phyloP scores from a whole-genome alignment of 2,329 filamentous ascomycete species.

The Fusarium sp. region DNA sequence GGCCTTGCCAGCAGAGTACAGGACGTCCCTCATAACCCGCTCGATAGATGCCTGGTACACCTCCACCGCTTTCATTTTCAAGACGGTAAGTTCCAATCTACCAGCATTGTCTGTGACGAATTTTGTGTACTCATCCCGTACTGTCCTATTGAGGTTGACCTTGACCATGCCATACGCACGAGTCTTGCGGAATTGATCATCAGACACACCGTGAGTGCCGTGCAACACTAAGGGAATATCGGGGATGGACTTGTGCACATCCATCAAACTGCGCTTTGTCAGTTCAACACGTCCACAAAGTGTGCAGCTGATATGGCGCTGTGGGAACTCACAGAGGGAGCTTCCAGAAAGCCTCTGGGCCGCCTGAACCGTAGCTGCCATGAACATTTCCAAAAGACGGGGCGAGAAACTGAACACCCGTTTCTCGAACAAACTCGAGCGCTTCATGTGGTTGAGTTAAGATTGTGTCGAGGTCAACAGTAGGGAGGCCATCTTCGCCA shows the following conservation, averaged over 20 bases:
- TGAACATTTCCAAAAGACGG: slow-evolving; percentile 24
- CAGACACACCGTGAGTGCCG: slow-evolving; percentile 16
- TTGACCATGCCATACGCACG: slow-evolving; percentile 13
- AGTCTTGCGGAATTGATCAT: background rate
- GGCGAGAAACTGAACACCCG: slow-evolving; percentile 16
- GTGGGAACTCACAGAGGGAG: slow-evolving; percentile 3
- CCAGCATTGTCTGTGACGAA: slow-evolving; percentile 12
- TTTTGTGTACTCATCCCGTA: slow-evolving; percentile 12
- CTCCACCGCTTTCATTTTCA: slow-evolving; percentile 13
- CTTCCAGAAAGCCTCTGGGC: slow-evolving; percentile 3
- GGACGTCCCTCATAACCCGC: slow-evolving; percentile 15
- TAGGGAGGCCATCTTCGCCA: slow-evolving; percentile 20
- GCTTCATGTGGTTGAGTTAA: slow-evolving; percentile 13
- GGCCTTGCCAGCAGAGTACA: slow-evolving; percentile 13
- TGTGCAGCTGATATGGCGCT: background rate
- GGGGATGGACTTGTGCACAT: slow-evolving; percentile 6
- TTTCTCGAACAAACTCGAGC: slow-evolving; percentile 9
- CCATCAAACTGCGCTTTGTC: slow-evolving; percentile 5
- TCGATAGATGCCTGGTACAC: slow-evolving; percentile 11
- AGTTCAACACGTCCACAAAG: background rate
- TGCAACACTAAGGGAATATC: slow-evolving; percentile 12
- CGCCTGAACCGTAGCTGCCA: slow-evolving; percentile 11
- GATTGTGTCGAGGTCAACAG: slow-evolving; percentile 16
- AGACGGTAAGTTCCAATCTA: slow-evolving; percentile 6
- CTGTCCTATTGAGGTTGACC: slow-evolving; percentile 15